phyloP scores from a whole-genome alignment of 2,329 filamentous ascomycete genomes.

The Helotiales sp. region DNA sequence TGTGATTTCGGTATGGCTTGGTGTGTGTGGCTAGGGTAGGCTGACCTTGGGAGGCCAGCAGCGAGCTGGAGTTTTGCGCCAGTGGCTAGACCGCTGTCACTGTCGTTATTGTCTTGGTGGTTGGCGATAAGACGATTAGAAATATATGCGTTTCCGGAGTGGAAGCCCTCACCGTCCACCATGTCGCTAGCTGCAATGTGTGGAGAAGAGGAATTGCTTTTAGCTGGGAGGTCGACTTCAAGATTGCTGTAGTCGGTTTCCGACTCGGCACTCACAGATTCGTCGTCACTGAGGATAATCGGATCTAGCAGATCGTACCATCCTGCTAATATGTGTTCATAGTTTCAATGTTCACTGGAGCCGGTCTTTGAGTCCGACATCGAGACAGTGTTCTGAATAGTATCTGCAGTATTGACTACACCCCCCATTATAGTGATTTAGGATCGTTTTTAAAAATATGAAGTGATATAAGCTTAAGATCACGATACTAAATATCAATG shows the following conservation, averaged over 20 bases:
- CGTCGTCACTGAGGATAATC: slow-evolving; percentile 31
- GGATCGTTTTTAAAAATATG: no score
- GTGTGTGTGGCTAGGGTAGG: slow-evolving; percentile 24
- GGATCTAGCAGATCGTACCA: slow-evolving; percentile 29
- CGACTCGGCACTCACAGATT: slow-evolving; percentile 28
- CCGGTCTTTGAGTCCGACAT: no score
- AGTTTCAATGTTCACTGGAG: no score
- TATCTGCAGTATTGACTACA: no score
- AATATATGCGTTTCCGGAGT: slow-evolving; percentile 20
- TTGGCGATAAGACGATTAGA: slow-evolving; percentile 23
- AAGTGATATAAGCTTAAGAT: no score
- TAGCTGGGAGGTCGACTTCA: slow-evolving; percentile 26
- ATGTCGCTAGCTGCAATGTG: slow-evolving; percentile 18
- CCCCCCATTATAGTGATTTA: no score
- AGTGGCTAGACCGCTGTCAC: slow-evolving; percentile 23
- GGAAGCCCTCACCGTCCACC: slow-evolving; percentile 21
- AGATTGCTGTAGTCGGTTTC: slow-evolving; percentile 27
- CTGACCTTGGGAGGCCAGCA: slow-evolving; percentile 21
- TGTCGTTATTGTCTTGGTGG: slow-evolving; percentile 22
- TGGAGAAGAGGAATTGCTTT: slow-evolving; percentile 21
- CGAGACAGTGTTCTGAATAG: no score
- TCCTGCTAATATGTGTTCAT: no score
- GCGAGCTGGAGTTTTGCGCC: slow-evolving; percentile 19
- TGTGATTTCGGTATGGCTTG: slow-evolving; percentile 29
- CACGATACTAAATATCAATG: no score